Evolutionary conservation across 176 grass and related monocot genomes (phyloP), one percentile per base, ranked within the genome.

Genomic region (Chloris gayana): DNA sequence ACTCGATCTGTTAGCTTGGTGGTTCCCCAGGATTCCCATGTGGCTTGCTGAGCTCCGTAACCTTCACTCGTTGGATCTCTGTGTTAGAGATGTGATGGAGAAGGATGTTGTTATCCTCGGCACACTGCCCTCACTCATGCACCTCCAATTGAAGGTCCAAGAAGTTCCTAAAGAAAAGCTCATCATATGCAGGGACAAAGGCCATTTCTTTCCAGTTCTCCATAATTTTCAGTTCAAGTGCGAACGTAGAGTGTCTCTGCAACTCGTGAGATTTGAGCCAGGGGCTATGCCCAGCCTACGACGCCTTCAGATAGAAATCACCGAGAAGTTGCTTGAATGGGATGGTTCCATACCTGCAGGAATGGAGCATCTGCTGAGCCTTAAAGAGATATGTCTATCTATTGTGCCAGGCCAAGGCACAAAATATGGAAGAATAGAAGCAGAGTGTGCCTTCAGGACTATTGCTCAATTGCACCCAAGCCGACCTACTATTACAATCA

Each of bases 191-290:
- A 41, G 27, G 0, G 6, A 42, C 60, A 49, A 2, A 1, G 12
- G 6, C n/a, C 30, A 33, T 77, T 32, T 77, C 25, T 64, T 78
- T 41, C 39, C 41, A 65, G 12, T 21, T 19, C 60, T 78, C 14
- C 60, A 10, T n/a, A 78, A 65, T 78, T 65, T 78, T 78, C 27
- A 78, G 60, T 78, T 78, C 29, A 65, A 50, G 42, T 65, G 60
- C 19, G 18, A 65, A n/a, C 59, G 6, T 62, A 78, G 19, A 65
- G 22, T 78, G 59, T 47, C 60, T 18, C 19, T 78, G 26, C 75
- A 65, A 59, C 27, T 78, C 41, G 39, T 78, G 41, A 65, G 32
- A 13, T 78, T 78, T 65, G 41, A 78, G 29, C 26, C 21, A 78
- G 60, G 75, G 22, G 60, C 75, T 41, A 78, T 78, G 75, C 75